These are phyloP conservation scores for Salix udensis DNA, from an alignment of 345 rosid genomes.

Conservation along the genomic window DNA sequence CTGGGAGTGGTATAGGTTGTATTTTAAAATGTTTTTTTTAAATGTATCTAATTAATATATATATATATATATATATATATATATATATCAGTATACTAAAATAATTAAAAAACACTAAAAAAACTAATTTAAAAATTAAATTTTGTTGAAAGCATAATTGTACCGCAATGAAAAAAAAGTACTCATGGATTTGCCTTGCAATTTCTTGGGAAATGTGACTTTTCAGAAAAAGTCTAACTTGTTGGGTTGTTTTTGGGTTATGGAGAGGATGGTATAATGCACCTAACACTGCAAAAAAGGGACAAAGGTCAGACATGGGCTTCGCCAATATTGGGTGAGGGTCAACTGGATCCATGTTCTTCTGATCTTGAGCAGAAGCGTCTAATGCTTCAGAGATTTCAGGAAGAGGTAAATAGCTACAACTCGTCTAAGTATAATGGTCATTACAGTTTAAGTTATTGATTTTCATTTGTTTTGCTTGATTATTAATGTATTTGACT, in stretches of 20 bases:
- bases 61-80: too few species aligned
- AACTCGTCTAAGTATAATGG: background rate
- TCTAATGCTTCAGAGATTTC: conserved; percentile 93
- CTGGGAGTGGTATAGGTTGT: too few species aligned
- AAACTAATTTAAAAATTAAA: too few species aligned
- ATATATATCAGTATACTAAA: too few species aligned
- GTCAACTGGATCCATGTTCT: conserved; percentile 63
- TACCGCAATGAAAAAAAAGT: too few species aligned
- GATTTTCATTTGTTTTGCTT: background rate
- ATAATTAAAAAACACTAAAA: background rate
- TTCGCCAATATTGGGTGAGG: conserved; percentile 75
- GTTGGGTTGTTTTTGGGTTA: background rate
- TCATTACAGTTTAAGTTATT: background rate
- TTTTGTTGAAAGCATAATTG: too few species aligned
- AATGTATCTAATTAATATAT: too few species aligned
- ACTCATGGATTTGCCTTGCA: too few species aligned
- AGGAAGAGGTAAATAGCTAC: conserved; percentile 64
- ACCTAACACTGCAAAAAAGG: conserved; percentile 80
- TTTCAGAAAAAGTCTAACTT: background rate
- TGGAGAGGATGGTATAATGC: conserved; percentile 82
- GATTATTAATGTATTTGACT: background rate
- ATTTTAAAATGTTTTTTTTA: too few species aligned
- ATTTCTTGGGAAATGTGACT: background rate
- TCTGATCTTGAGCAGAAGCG: conserved; percentile 82
- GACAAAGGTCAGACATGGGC: conserved; percentile 91